Evolutionary conservation across 2,329 filamentous ascomycete species (phyloP), one percentile per base, ranked within the genome.

Genomic region (Talaromyces sp.): DNA sequence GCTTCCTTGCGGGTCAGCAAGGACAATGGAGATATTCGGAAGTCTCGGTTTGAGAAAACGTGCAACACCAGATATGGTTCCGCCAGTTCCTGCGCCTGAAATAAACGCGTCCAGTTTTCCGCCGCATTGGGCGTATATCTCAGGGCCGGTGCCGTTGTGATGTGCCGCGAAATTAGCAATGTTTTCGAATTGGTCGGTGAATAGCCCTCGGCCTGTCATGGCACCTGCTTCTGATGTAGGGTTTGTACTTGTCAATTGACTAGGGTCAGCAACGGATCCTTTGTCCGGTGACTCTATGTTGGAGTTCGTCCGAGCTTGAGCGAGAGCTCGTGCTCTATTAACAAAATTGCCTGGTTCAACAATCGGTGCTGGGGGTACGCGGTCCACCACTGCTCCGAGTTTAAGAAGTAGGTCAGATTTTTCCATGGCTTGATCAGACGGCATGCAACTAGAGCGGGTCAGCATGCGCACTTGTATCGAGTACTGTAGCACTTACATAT

Each of bases 101-200:
- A 98, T 89, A 71, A 98, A 98, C 3, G 92, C 94, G 73, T 96
- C 90, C 1, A 98, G 71, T 7, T 76, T 76, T 0, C 91, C 91
- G 28, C 81, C 83, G 5, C 90, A 90, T 78, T 99, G 95, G 0
- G 81, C 78, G 69, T 85, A 89, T 66, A 99, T 95, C 78, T 99
- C 95, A 0, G 94, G 95, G 0, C 95, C 95, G 0, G 95, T 99
- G 14, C 87, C 85, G 23, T 83, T 80, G 68, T 89, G 87, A 78
- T 99, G 95, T 1, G 95, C 93, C 53, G 84, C 82, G 84, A 89
- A 96, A 76, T 99, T 99, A 34, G 92, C 91, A 57, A 86, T 81
- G 30, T 90, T 94, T 78, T 99, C 95, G 72, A 99, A 99, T 73
- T 99, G 95, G 75, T 99, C 91, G 0, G 94, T 92, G 73, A 98